phyloP scores from a whole-genome alignment of 371 early-diverging fungal genomes.

The Lichtheimia ornata region DNA sequence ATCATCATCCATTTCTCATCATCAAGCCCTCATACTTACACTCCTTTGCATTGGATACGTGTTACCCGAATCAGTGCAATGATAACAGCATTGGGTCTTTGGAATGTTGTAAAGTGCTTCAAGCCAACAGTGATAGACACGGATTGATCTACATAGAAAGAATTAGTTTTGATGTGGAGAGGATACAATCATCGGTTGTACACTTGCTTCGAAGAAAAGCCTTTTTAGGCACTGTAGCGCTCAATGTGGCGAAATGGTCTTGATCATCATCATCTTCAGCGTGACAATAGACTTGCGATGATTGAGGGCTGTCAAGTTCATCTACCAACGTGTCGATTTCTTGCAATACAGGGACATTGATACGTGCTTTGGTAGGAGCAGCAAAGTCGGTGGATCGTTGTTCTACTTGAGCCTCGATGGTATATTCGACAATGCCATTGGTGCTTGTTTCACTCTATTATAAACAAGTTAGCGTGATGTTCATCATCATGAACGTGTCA shows the following conservation, averaged over 20 bases:
- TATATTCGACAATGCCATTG: constrained; percentile 20
- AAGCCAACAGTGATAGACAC: constrained; percentile 18
- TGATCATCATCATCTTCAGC: not conserved
- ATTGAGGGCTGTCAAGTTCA: constrained; percentile 12
- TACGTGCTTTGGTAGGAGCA: constrained; percentile 4
- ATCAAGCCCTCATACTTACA: constrained; percentile 17
- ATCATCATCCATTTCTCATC: not conserved
- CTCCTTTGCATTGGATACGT: constrained; percentile 16
- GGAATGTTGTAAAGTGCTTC: constrained; percentile 12
- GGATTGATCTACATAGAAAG: constrained; percentile 12
- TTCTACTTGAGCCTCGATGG: constrained; percentile 18
- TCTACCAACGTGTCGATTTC: constrained; percentile 5
- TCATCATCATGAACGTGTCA: not conserved
- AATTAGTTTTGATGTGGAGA: not conserved
- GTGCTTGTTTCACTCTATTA: constrained; percentile 15
- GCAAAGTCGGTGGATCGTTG: constrained; percentile 10
- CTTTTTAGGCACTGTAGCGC: constrained; percentile 1
- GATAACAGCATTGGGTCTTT: constrained; percentile 8
- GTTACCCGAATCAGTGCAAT: constrained; percentile 13
- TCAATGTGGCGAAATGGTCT: not conserved
- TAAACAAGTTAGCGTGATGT: not conserved
- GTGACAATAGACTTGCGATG: not conserved
- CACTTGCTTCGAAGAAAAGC: constrained; percentile 17
- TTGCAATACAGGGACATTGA: constrained; percentile 16
- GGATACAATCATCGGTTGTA: no score